Conservation (phyloP, 106 monocot genomes). For the Phalaenopsis aphrodite region DNA sequence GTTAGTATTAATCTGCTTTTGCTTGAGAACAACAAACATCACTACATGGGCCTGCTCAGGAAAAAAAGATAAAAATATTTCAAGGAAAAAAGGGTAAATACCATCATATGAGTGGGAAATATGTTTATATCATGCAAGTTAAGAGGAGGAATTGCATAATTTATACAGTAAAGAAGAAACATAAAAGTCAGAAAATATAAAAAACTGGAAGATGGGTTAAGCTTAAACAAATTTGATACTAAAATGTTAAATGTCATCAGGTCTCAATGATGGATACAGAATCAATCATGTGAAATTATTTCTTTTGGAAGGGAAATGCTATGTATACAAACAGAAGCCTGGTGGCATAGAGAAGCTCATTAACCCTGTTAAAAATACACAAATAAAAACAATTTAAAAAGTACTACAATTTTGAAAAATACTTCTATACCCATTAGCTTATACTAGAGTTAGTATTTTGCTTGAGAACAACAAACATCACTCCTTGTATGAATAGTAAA, state of each 20-base stretch:
- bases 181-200: not conserved
- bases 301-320: no score
- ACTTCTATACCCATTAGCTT: no score
- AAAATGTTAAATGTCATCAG: not conserved
- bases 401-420: no score
- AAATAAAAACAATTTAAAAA: no score
- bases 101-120: not conserved
- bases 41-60: slow-evolving; percentile 58
- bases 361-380: no score
- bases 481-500: not conserved
- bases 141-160: not conserved
- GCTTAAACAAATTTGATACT: not conserved
- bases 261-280: not conserved
- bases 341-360: no score
- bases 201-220: not conserved
- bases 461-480: not conserved
- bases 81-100: no score
- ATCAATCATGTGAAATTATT: no score
- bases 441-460: not conserved
- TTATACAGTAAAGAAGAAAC: not conserved
- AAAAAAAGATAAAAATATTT: no score
- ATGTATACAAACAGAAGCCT: no score
- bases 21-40: not conserved
- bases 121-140: not conserved
- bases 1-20: no score